These are phyloP conservation scores for Lactifluus hygrophoroides DNA, from an alignment of 768 basidiomycete genomes.

Conservation along the genomic window DNA sequence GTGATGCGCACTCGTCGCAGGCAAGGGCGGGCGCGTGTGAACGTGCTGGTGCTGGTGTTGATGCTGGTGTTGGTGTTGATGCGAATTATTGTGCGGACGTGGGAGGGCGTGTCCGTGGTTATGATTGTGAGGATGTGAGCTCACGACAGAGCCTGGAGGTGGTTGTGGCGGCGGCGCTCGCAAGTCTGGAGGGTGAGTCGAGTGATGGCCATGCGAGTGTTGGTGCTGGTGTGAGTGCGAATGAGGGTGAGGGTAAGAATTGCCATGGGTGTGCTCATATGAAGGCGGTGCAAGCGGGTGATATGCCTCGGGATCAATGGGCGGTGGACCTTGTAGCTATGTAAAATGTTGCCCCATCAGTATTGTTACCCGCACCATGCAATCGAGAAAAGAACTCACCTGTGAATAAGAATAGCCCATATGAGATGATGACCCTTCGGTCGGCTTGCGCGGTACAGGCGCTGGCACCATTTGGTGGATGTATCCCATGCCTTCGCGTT, in stretches of 20 bases:
- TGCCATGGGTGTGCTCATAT: conserved; percentile 10
- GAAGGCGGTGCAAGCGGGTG: conserved; percentile 11
- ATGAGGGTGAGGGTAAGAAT: conserved; percentile 8
- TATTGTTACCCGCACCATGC: not conserved
- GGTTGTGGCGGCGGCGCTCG: conserved; percentile 2
- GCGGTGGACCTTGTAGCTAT: not conserved
- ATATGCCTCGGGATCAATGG: conserved; percentile 1
- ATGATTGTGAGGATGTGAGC: conserved; percentile 18
- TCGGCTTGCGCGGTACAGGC: conserved; percentile 9
- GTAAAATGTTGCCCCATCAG: not conserved
- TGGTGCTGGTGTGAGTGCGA: conserved; percentile 4
- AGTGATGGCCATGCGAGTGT: conserved; percentile 7
- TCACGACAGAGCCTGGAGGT: conserved; percentile 4
- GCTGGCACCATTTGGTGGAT: conserved; percentile 14
- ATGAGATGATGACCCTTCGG: conserved; percentile 11
- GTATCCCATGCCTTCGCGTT: conserved; percentile 24
- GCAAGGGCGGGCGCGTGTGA: conserved; percentile 11
- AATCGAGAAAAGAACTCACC: not conserved
- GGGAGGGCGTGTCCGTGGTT: conserved; percentile 21
- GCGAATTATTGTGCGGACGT: conserved; percentile 21
- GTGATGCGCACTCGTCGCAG: not conserved
- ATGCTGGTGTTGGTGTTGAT: conserved; percentile 20
- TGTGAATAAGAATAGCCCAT: conserved; percentile 7
- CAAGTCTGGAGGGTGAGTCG: not conserved
- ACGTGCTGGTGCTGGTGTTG: conserved; percentile 22